Evolutionary conservation across 108 stramenopile species (phyloP).

Genomic region (Conticribra guillardii): DNA sequence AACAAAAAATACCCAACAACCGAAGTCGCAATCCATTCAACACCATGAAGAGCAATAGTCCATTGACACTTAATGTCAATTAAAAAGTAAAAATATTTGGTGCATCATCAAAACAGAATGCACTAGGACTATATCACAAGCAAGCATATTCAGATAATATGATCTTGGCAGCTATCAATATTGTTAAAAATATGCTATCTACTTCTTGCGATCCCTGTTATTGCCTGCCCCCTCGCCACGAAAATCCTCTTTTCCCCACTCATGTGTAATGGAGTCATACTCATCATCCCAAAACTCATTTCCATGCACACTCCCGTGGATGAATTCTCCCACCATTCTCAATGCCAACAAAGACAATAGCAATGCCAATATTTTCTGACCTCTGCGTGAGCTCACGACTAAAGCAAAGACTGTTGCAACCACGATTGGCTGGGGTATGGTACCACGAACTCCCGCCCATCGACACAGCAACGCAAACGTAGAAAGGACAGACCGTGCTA

Average conservation of each 20-base stretch:
- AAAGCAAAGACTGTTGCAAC: constrained; percentile 49
- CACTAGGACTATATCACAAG: no score
- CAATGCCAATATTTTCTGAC: constrained; percentile 45
- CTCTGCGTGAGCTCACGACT: constrained; percentile 47
- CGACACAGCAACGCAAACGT: constrained; percentile 49
- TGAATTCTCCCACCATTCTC: constrained; percentile 67
- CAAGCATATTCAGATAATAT: no score
- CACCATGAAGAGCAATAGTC: no score
- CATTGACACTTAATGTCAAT: no score
- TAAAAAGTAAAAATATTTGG: no score
- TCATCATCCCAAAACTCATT: constrained; percentile 72
- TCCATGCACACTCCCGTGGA: constrained; percentile 66
- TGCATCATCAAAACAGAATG: no score
- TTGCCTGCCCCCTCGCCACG: no score
- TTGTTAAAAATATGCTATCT: no score
- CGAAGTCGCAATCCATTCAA: no score
- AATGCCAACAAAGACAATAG: constrained; percentile 57
- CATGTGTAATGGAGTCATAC: constrained; percentile 21
- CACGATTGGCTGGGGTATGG: constrained; percentile 75
- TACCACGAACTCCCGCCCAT: constrained; percentile 74
- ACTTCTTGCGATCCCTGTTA: no score
- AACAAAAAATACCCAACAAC: no score
- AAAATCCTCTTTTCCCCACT: constrained; percentile 27
- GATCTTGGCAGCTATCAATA: no score
- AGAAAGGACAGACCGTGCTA: constrained; percentile 26